A percentile compares a stretch with the other conserved stretches of the same genome.
phyloP scores from a whole-genome alignment of 2,329 filamentous ascomycete genomes.

The Magnaporthales sp. region DNA sequence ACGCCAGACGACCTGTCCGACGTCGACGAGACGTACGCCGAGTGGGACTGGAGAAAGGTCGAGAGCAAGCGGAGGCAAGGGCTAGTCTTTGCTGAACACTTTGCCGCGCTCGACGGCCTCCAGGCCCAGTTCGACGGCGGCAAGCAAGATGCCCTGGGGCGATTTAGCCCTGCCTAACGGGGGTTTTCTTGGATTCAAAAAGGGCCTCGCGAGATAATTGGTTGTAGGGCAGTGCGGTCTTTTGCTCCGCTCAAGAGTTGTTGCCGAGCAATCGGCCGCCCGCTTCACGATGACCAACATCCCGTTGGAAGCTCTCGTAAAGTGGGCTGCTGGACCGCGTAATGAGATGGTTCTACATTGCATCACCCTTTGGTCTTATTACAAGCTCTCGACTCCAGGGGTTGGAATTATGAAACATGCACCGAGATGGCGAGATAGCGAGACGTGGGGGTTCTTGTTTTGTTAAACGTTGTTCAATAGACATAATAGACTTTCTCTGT shows the following conservation, averaged over 20 bases:
- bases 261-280: too few relatives aligned
- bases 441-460: background rate
- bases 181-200: background rate
- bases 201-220: background rate
- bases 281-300: too few relatives aligned
- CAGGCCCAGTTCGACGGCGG: slow-evolving; percentile 45
- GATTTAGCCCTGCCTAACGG: slow-evolving; percentile 22
- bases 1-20: slow-evolving; percentile 14
- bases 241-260: too few relatives aligned
- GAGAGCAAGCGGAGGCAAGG: slow-evolving; percentile 48
- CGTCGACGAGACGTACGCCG: slow-evolving; percentile 28
- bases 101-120: slow-evolving; percentile 47
- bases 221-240: background rate
- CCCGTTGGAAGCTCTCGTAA: too few relatives aligned
- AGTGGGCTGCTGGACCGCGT: too few relatives aligned
- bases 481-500: background rate
- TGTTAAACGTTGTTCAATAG: background rate
- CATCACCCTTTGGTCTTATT: too few relatives aligned
- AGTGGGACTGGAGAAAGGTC: slow-evolving; percentile 50
- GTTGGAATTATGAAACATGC: too few relatives aligned
- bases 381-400: too few relatives aligned
- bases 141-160: slow-evolving; percentile 39
- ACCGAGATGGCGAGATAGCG: background rate
- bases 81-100: slow-evolving; percentile 44
- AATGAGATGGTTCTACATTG: too few relatives aligned